phyloP scores from a whole-genome alignment of 1,284 basidiomycete genomes.

The Sanghuangporus sanghuang region DNA sequence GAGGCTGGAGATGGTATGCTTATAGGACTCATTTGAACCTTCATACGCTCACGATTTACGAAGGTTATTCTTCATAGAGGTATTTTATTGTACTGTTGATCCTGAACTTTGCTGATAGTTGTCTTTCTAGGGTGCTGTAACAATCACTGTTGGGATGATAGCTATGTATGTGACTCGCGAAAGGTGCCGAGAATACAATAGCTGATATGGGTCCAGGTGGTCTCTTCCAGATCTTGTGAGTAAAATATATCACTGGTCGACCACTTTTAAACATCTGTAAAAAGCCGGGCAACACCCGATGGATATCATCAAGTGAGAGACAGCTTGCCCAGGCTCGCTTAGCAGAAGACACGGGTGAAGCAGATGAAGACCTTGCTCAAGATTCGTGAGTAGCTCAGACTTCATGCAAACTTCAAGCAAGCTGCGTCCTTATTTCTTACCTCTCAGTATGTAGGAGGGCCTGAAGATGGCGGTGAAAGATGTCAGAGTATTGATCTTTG shows the following conservation, averaged over 20 bases:
- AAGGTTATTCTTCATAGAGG: slow-evolving; percentile 27
- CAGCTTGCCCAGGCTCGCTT: slow-evolving; percentile 39
- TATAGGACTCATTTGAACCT: background rate
- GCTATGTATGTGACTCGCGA: slow-evolving; percentile 10
- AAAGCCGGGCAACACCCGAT: slow-evolving; percentile 33
- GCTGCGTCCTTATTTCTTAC: background rate
- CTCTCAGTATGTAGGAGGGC: slow-evolving; percentile 42
- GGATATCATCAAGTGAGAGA: slow-evolving; percentile 36
- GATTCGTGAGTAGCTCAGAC: slow-evolving; percentile 21
- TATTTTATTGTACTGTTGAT: slow-evolving; percentile 5
- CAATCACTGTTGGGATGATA: slow-evolving; percentile 16
- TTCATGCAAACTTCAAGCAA: slow-evolving; percentile 8
- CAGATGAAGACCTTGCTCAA: slow-evolving; percentile 29
- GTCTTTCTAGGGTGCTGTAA: slow-evolving; percentile 17
- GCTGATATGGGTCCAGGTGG: slow-evolving; percentile 18
- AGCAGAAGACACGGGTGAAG: slow-evolving; percentile 38
- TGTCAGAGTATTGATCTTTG: slow-evolving; percentile 54
- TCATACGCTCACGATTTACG: background rate
- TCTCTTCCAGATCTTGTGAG: slow-evolving; percentile 23
- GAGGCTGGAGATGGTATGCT: slow-evolving; percentile 36
- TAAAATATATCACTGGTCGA: background rate
- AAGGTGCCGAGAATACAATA: background rate
- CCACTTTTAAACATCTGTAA: background rate
- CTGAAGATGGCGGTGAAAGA: slow-evolving; percentile 58
- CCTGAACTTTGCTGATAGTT: background rate